Percentiles rank a stretch among this genome's conserved stretches.
Conservation (phyloP, 2,329 filamentous ascomycete genomes). For the Neoascochyta sp. region DNA sequence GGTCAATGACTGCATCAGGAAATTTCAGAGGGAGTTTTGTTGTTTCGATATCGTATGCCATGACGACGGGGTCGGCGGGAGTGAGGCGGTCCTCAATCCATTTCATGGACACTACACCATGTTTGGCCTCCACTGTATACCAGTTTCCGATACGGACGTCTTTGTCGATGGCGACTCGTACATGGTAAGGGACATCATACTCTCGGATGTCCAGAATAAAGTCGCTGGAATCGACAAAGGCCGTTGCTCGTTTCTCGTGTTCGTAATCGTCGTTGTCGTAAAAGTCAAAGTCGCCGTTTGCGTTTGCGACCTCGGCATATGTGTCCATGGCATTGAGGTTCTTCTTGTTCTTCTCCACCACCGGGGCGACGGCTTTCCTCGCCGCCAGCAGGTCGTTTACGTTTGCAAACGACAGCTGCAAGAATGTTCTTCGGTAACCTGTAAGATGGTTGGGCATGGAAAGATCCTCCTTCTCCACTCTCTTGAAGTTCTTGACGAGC, state of each 20-base stretch:
- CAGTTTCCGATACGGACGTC: constrained; percentile 95
- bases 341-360: constrained; percentile 95
- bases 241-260: constrained; percentile 74
- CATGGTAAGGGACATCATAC: constrained; percentile 98
- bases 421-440: constrained; percentile 82
- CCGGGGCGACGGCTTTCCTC: constrained; percentile 75
- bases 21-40: constrained; percentile 95
- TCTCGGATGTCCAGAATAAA: constrained; percentile 98
- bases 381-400: constrained; percentile 83
- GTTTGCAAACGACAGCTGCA: constrained; percentile 84
- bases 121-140: constrained; percentile 94
- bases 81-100: constrained; percentile 84
- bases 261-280: constrained; percentile 82
- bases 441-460: constrained; percentile 93
- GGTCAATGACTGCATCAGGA: constrained; percentile 88
- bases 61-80: constrained; percentile 91
- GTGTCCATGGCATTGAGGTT: constrained; percentile 96
- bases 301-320: constrained; percentile 89
- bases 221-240: constrained; percentile 85
- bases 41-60: constrained; percentile 99
- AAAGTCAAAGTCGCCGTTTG: constrained; percentile 82
- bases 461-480: constrained; percentile 87
- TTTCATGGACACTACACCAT: constrained; percentile 77
- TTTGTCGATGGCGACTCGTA: constrained; percentile 95
- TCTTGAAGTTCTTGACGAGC: constrained; percentile 71